Conservation (phyloP, 208 protist genomes). For the Trypanosoma mega region DNA sequence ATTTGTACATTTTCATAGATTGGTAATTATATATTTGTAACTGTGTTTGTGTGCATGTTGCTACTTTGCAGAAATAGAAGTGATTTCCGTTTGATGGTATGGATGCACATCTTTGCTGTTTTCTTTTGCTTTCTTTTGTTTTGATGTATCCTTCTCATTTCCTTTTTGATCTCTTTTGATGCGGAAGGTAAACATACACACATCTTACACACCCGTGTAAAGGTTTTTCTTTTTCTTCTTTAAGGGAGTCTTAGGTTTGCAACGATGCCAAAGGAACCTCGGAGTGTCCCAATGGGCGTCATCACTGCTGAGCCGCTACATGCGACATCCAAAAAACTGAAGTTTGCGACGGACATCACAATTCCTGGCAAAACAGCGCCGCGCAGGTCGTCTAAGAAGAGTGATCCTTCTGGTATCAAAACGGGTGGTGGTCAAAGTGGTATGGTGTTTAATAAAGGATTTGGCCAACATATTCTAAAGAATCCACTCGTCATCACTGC, state of each 20-base stretch:
- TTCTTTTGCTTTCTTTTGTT: too few species aligned
- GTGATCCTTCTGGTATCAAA: conserved; percentile 35
- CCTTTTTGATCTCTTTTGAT: too few species aligned
- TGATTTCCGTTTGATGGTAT: too few species aligned
- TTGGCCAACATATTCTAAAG: conserved; percentile 99
- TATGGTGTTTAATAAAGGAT: conserved; percentile 96
- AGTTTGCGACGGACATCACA: conserved; percentile 71
- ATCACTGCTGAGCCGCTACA: conserved; percentile 70
- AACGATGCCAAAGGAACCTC: conserved; percentile 73
- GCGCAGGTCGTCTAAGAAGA: conserved; percentile 46
- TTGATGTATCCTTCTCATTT: too few species aligned
- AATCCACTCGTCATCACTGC: conserved; percentile 98
- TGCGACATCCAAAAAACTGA: conserved; percentile 55
- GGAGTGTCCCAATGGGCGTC: conserved; percentile 81
- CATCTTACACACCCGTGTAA: too few species aligned
- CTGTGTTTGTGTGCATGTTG: background rate
- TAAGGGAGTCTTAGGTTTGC: background rate
- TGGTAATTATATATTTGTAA: conserved; percentile 1
- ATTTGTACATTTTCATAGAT: background rate
- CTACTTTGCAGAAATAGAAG: too few species aligned
- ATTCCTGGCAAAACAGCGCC: conserved; percentile 67
- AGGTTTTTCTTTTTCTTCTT: background rate
- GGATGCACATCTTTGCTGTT: too few species aligned
- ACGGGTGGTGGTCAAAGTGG: conserved; percentile 84
- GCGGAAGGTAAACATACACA: too few species aligned